Evolutionary conservation across 176 grass and related monocot species (phyloP).

Genomic region (Phyllostachys edulis): DNA sequence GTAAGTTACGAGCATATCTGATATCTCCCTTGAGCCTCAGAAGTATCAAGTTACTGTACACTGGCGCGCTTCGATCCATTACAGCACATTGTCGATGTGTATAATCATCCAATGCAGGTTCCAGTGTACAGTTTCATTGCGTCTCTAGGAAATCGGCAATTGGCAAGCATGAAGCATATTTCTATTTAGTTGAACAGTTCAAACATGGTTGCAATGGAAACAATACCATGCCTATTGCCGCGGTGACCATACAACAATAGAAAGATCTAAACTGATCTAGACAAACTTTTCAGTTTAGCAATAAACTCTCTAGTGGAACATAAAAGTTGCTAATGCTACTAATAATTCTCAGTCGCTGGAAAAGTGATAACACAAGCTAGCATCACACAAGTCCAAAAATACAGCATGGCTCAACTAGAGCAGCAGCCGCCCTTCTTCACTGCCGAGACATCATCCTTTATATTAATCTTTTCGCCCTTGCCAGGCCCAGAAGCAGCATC

Average conservation of each 20-base stretch:
- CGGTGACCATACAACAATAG: conserved; percentile 36
- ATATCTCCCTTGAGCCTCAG: neutral
- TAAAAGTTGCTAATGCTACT: conserved; percentile 39
- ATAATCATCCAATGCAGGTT: neutral
- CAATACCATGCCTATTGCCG: conserved; percentile 27
- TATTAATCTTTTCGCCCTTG: conserved; percentile 79
- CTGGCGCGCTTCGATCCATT: neutral
- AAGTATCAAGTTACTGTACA: neutral
- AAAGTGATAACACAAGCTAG: conserved; percentile 35
- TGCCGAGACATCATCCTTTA: conserved; percentile 79
- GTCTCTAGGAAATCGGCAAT: neutral
- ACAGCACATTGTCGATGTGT: neutral
- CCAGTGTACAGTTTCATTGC: neutral
- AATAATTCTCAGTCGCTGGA: conserved; percentile 40
- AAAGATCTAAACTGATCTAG: conserved; percentile 41
- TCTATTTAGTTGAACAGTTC: conserved; percentile 10
- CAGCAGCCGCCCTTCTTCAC: conserved; percentile 79
- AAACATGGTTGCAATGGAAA: conserved; percentile 25
- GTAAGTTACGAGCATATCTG: neutral
- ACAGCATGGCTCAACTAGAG: conserved; percentile 41
- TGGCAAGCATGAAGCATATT: conserved; percentile 25
- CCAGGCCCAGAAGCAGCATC: conserved; percentile 60
- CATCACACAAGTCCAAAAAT: conserved; percentile 32
- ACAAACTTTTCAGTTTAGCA: conserved; percentile 35
- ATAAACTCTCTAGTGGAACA: conserved; percentile 36